Conservation (phyloP, 1,139 yeast genomes). For the Groenewaldozyma auringiensis region DNA sequence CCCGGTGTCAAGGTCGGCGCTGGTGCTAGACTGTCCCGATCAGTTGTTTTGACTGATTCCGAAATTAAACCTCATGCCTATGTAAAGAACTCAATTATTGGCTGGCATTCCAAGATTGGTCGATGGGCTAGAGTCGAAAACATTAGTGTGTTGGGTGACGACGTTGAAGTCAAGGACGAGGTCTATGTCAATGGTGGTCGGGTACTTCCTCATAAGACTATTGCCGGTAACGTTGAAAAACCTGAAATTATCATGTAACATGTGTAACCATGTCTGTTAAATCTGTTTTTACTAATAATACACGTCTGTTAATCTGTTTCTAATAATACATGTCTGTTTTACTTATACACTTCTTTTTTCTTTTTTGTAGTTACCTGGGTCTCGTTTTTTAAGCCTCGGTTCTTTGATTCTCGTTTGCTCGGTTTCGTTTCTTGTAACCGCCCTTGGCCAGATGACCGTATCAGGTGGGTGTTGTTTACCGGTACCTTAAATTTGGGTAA, state of each 20-base stretch:
- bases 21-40: constrained; percentile 97
- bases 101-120: constrained; percentile 98
- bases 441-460: too few species aligned
- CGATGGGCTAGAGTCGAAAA: constrained; percentile 99
- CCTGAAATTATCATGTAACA: constrained; percentile 92
- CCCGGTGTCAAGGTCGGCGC: constrained; percentile 95
- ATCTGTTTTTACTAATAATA: too few species aligned
- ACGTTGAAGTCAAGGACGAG: constrained; percentile 97
- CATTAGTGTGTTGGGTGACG: constrained; percentile 97
- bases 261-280: too few species aligned
- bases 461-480: too few species aligned
- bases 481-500: too few species aligned
- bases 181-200: constrained; percentile 98
- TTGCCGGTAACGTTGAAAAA: constrained; percentile 91
- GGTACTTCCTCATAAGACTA: constrained; percentile 97
- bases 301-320: too few species aligned
- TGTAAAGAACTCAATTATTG: constrained; percentile 96
- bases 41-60: constrained; percentile 87
- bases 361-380: too few species aligned
- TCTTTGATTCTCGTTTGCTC: too few species aligned
- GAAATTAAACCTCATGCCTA: constrained; percentile 95
- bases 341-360: too few species aligned
- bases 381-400: too few species aligned
- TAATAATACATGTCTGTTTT: too few species aligned
- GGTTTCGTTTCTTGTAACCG: too few species aligned